Conservation (phyloP, 2,329 filamentous ascomycete species). For the Trichoderma sp. region DNA sequence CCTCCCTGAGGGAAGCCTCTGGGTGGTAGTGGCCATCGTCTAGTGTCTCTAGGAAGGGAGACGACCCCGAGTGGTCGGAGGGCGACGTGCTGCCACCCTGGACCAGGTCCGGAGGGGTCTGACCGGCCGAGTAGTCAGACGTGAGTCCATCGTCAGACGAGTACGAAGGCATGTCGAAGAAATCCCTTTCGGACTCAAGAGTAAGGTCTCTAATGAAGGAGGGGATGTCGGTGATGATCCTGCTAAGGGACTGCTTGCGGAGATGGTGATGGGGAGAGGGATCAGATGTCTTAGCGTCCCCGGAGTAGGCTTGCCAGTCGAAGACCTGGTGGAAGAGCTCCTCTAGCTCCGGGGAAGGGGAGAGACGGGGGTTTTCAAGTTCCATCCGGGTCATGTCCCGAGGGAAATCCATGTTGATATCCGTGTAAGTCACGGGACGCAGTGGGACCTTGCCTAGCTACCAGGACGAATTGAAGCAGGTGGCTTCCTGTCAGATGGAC, state of each 20-base stretch:
- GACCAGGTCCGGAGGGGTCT: conserved; percentile 38
- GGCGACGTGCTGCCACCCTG: conserved; percentile 39
- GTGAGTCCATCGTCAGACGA: conserved; percentile 34
- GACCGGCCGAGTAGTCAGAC: conserved; percentile 34
- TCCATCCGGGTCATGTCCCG: conserved; percentile 36
- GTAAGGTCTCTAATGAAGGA: conserved; percentile 34
- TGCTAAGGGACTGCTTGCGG: conserved; percentile 31
- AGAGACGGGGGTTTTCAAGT: conserved; percentile 37
- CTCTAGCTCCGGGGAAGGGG: conserved; percentile 38
- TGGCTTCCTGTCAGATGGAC: conserved; percentile 35
- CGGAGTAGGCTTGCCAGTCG: conserved; percentile 38
- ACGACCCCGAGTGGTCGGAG: conserved; percentile 39
- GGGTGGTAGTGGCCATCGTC: conserved; percentile 33
- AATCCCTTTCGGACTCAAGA: conserved; percentile 34
- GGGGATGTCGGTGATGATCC: conserved; percentile 36
- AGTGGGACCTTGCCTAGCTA: conserved; percentile 41
- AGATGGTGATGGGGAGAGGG: conserved; percentile 30
- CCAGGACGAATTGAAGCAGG: conserved; percentile 37
- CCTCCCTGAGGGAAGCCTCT: conserved; percentile 34
- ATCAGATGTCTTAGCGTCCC: conserved; percentile 31
- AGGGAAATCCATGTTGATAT: conserved; percentile 39
- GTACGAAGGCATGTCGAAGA: conserved; percentile 35
- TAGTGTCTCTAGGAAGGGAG: conserved; percentile 32
- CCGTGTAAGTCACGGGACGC: conserved; percentile 42
- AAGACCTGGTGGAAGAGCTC: conserved; percentile 37